Evolutionary conservation across 768 basidiomycete species (phyloP).

Genomic region (Grammothele lineata): DNA sequence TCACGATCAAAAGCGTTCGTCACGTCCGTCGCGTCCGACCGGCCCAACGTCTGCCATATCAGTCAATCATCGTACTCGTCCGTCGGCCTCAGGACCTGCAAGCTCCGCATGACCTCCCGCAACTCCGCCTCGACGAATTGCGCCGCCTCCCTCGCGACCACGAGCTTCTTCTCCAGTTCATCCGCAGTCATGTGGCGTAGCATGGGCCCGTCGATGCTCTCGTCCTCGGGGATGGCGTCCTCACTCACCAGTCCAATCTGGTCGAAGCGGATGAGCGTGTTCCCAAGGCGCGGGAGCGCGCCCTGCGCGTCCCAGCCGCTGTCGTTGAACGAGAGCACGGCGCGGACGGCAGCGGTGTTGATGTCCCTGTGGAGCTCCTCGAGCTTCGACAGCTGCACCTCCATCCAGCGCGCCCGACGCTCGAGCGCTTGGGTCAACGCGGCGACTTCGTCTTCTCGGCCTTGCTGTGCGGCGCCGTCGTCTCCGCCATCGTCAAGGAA

Average conservation of each 20-base stretch:
- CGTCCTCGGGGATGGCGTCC: constrained; percentile 32
- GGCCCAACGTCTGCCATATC: too few species aligned
- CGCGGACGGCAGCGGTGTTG: constrained; percentile 81
- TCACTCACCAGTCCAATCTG: constrained; percentile 52
- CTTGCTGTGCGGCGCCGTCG: constrained; percentile 51
- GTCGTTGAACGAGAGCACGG: constrained; percentile 80
- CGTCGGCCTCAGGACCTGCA: constrained; percentile 51
- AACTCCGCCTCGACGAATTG: constrained; percentile 72
- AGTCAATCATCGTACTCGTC: constrained; percentile 26
- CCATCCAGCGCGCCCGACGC: constrained; percentile 91
- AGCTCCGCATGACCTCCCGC: constrained; percentile 67
- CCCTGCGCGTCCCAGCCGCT: constrained; percentile 74
- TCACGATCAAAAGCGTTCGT: too few species aligned
- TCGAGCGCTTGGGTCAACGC: constrained; percentile 80
- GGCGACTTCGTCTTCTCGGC: constrained; percentile 80
- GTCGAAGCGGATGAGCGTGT: constrained; percentile 66
- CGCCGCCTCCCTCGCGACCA: constrained; percentile 65
- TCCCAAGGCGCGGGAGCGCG: constrained; percentile 67
- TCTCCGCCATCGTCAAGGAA: constrained; percentile 74
- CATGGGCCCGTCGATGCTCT: constrained; percentile 22
- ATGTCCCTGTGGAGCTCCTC: constrained; percentile 89
- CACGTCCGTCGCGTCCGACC: too few species aligned
- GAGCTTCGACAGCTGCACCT: constrained; percentile 82
- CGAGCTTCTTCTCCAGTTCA: constrained; percentile 73
- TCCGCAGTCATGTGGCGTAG: constrained; percentile 48